These are phyloP conservation scores for Acanthamoeba healyi DNA, from an alignment of 208 protist genomes.

Conservation along the genomic window DNA sequence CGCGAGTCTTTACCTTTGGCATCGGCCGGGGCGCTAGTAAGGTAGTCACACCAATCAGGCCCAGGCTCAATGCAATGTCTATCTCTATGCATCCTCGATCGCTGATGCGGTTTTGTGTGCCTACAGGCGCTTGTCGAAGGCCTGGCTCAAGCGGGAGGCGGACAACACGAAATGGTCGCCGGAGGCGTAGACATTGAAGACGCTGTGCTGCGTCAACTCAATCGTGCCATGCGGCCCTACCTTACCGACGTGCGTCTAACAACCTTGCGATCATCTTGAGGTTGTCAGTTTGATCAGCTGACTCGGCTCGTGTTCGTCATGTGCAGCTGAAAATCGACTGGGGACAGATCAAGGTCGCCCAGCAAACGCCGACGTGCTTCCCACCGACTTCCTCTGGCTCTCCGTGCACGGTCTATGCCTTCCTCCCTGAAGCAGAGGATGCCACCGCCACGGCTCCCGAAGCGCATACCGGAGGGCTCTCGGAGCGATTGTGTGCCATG, in stretches of 20 bases:
- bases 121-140: not conserved
- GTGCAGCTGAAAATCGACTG: not conserved
- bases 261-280: no score
- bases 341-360: not conserved
- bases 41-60: not conserved
- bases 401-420: not conserved
- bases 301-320: not conserved
- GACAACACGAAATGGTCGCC: constrained; percentile 7
- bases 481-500: not conserved
- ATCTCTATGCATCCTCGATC: not conserved
- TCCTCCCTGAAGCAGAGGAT: not conserved
- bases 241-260: not conserved
- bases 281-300: no score
- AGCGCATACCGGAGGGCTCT: not conserved
- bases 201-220: not conserved
- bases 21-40: constrained; percentile 75
- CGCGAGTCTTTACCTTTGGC: constrained; percentile 83
- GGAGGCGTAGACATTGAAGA: constrained; percentile 1
- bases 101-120: not conserved
- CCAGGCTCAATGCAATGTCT: no score
- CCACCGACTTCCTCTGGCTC: not conserved
- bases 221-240: not conserved
- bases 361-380: not conserved
- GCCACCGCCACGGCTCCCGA: not conserved
- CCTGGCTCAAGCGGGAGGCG: not conserved